Evolutionary conservation across 1,139 yeast genomes (phyloP), one percentile per base, ranked within the genome.

Genomic region (Lodderomyces orthopsilosis): DNA sequence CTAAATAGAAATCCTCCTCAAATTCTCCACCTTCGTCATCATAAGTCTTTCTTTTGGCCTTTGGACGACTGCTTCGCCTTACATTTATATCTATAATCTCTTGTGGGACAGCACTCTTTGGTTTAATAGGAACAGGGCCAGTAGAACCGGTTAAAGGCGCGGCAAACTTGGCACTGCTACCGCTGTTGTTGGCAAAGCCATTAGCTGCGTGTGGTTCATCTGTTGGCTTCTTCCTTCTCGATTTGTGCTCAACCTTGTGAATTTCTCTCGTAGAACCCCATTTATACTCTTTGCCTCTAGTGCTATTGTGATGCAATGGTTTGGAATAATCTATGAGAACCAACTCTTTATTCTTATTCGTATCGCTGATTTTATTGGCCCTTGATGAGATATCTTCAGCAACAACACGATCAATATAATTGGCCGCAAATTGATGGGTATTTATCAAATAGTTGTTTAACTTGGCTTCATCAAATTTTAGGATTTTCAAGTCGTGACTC

Each of bases 401-500:
- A 38, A 68, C 63, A 43, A 62, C 63, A 42, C 73, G 56, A 44
- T 70, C 70, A 37, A 68, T 53, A 53, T 66, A 62, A 51, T 67
- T 65, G 42, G 61, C 50, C 13, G 71, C 55, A 38, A 66, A 49
- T 30, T 59, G 61, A 40, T 58, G 55, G 15, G 68, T 57, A 27
- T 56, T 55, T 24, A 56, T 46, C 48, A 68, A 57, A 18, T 58
- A 46, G 38, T 57, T 54, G 44, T 55, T 57, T 42, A 65, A 50
- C 38, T 58, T 55, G 30, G 54, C 51, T 46, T 60, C 63, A 45
- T 66, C 70, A 41, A 59, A 58, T 43, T 62, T 58, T 43, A 67
- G 51, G 30, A 63, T 51, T 44, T 56, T 57, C 46, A 59, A 51
- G 47, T 58, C 58, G 47, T 62, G 62, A 34, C 66, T 55, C n/a